Evolutionary conservation across 2,329 filamentous ascomycete species (phyloP), one percentile per base, ranked within the genome.

Genomic region (Fusarium tanahbumbuense): DNA sequence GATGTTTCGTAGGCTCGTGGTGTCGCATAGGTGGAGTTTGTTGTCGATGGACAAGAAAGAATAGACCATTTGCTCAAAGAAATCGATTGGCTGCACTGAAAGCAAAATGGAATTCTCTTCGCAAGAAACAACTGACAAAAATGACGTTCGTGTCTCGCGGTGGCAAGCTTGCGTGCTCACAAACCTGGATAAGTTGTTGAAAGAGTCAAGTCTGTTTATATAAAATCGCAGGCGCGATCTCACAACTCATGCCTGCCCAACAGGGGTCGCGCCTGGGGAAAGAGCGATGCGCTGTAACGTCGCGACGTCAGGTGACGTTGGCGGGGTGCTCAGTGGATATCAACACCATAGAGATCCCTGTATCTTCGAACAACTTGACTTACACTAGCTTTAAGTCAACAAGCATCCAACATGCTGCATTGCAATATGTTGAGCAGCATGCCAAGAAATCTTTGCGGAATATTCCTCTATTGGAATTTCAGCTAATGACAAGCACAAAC

Each of bases 221-320:
- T 42, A 46, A 54, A 47, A 64, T 70, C 53, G 55, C 34, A 44
- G 40, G 37, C 40, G 53, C 42, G 64, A 42, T 56, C 54, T 53
- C 59, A 28, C 18, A n/a, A 37, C 37, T 32, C 45, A 59, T 46
- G 32, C 55, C 47, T 47, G 27, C 46, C 48, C 56, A 55, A 44
- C 34, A 27, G 23, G 64, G 60, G 40, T 56, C 62, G 60, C 63
- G 68, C 52, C 30, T 54, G 32, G 62, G 37, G 55, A 58, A 58
- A 48, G 55, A 45, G 49, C 54, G 48, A 71, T 61, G 68, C 59
- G 68, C 52, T 65, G 54, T 56, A 62, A 47, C 71, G 56, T 75
- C 74, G 74, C 73, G 74, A 67, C 67, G 66, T 76, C 74, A 76
- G 74, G 74, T 76, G 74, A 76, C 70, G 55, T 60, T 63, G 60